Evolutionary conservation across 2,329 filamentous ascomycete genomes (phyloP), one percentile per base, ranked within the genome.

Genomic region (Tolypocladium pustulatum): DNA sequence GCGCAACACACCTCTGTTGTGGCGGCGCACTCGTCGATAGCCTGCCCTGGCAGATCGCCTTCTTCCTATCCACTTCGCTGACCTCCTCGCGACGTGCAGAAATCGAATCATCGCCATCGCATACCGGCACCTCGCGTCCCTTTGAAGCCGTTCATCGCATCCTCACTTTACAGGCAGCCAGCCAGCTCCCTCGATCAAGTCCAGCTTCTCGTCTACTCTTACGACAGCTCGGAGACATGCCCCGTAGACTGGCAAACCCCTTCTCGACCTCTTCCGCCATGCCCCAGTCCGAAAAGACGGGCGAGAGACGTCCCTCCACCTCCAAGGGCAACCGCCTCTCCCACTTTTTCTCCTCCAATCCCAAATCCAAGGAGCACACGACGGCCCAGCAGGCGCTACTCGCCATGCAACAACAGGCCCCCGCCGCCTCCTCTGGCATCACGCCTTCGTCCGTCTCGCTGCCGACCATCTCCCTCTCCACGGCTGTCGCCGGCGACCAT

Each of bases 381-480:
- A 79, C 84, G 60, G 81, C 85, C 56, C 82, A 90, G 68, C 85
- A 89, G 67, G 81, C 85, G 60, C 81, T 90, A 54, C 80, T 88
- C 68, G 79, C 83, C 61, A 84, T 86, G 68, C 84, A 89, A 70
- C 84, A 88, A 64, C 72, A 79, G 65, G 36, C 38, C 63, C 59
- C 75, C 75, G 61, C 76, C 56, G 78, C 82, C 56, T 81, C 85
- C 46, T 81, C 83, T 59, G 81, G 85, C 61, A 87, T 91, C 68
- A 86, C 85, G 63, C 82, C 85, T 59, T 81, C 91, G 49, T 87
- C 88, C 60, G 77, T 92, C 63, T 89, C 90, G 54, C 78, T 97
- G 67, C 93, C 93, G 43, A 93, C 88, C 57, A 97, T 97, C 69
- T 96, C 91, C 49, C 81, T 97, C 59, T 96, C 93, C 15, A 91